phyloP scores from a whole-genome alignment of 495 filamentous ascomycete species.

The Amniculicola lignicola region DNA sequence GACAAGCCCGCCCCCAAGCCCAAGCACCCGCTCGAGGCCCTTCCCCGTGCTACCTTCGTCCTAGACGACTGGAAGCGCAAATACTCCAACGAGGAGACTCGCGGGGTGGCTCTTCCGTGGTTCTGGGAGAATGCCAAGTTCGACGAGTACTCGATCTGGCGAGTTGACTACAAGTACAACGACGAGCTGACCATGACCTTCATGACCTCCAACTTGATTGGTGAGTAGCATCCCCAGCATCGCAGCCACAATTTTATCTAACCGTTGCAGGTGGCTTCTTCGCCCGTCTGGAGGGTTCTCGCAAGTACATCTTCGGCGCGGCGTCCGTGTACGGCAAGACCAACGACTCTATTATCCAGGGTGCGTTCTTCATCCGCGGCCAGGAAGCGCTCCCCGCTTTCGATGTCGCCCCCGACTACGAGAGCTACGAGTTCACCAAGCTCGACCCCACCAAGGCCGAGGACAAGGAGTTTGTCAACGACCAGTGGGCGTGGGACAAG shows the following conservation, averaged over 20 bases:
- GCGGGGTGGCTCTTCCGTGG: conserved; percentile 79
- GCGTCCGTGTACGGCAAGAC: conserved; percentile 82
- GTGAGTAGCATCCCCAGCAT: conserved; percentile 38
- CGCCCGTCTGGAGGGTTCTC: conserved; percentile 90
- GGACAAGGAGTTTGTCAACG: conserved; percentile 79
- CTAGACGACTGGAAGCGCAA: conserved; percentile 98
- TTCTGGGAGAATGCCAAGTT: conserved; percentile 95
- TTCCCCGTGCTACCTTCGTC: conserved; percentile 72
- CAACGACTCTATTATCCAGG: conserved; percentile 83
- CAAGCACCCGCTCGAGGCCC: conserved; percentile 92
- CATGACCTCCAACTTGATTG: conserved; percentile 97
- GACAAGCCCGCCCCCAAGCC: conserved; percentile 74
- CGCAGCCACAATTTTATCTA: conserved; percentile 13
- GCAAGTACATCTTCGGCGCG: conserved; percentile 97
- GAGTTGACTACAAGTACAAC: conserved; percentile 94
- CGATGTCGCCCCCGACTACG: conserved; percentile 93
- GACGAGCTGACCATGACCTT: conserved; percentile 94
- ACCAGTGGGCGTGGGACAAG: conserved; percentile 88
- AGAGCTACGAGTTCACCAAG: conserved; percentile 94
- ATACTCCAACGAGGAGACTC: conserved; percentile 96
- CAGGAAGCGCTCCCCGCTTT: conserved; percentile 84
- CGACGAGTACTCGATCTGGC: conserved; percentile 93
- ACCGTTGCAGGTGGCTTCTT: conserved; percentile 76
- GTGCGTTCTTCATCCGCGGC: conserved; percentile 91
- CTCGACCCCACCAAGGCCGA: conserved; percentile 80